phyloP scores from a whole-genome alignment of 345 rosid species.

The Dipteronia sinensis region DNA sequence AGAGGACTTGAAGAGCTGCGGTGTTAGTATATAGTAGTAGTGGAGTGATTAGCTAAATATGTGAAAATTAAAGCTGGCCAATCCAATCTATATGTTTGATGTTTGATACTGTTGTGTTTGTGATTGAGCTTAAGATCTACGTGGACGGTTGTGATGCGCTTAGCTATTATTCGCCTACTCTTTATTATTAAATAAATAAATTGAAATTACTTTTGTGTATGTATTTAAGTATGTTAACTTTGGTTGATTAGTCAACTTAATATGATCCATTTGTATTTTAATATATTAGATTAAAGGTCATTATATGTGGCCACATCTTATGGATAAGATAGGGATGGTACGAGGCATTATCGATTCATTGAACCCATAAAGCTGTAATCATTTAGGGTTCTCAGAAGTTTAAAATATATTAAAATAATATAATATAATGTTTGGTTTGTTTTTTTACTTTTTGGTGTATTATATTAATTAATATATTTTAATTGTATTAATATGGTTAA shows the following conservation, averaged over 20 bases:
- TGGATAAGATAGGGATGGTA: too few relatives aligned
- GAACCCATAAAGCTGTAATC: too few relatives aligned
- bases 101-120: not conserved
- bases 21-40: too few relatives aligned
- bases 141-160: constrained; percentile 11
- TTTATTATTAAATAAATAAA: not conserved
- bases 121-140: not conserved
- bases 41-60: not conserved
- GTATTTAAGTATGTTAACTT: not conserved
- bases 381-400: too few relatives aligned
- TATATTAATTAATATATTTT: too few relatives aligned
- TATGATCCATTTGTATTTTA: not conserved
- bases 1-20: too few relatives aligned
- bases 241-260: not conserved
- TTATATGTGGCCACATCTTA: not conserved
- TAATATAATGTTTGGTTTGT: too few relatives aligned
- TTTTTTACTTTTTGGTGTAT: too few relatives aligned
- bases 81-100: not conserved
- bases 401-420: too few relatives aligned
- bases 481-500: too few relatives aligned
- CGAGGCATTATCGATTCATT: too few relatives aligned
- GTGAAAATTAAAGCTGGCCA: not conserved
- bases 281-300: too few relatives aligned
- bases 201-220: not conserved
- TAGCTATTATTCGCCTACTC: not conserved